Evolutionary conservation across 345 rosid genomes (phyloP).

Genomic region (Mangifera indica): DNA sequence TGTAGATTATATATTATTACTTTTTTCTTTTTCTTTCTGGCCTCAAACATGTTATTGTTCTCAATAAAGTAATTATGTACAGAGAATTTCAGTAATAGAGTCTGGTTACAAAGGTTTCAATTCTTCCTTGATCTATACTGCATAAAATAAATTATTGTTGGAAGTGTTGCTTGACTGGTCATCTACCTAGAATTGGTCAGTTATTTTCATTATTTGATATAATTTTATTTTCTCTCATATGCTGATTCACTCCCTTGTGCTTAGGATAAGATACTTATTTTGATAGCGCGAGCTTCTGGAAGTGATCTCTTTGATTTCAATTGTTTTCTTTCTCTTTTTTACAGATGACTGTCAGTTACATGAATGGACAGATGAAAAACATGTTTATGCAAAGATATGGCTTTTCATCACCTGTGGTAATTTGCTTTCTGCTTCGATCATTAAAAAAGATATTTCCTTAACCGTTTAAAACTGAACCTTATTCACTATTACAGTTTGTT

Average conservation of each 20-base stretch:
- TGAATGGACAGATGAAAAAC: constrained; percentile 59
- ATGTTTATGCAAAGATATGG: constrained; percentile 87
- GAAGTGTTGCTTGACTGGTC: too few relatives aligned
- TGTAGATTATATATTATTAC: not conserved
- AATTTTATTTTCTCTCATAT: not conserved
- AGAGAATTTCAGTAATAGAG: not conserved
- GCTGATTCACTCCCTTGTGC: not conserved
- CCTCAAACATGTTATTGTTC: not conserved
- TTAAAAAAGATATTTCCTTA: not conserved
- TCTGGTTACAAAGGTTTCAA: not conserved
- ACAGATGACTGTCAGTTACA: constrained; percentile 85
- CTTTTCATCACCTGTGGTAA: constrained; percentile 87
- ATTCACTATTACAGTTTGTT: not conserved
- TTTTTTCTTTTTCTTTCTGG: not conserved
- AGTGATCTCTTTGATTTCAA: not conserved
- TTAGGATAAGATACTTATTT: not conserved
- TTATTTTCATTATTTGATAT: too few relatives aligned
- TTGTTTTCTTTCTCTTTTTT: not conserved
- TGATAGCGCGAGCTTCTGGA: not conserved
- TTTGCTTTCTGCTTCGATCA: constrained; percentile 19
- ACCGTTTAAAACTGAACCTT: not conserved
- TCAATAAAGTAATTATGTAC: not conserved
- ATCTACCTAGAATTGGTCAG: too few relatives aligned
- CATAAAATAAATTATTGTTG: too few relatives aligned
- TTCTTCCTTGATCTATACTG: not conserved